Conservation (phyloP, 495 filamentous ascomycete species). For the Penicillium argentinense region DNA sequence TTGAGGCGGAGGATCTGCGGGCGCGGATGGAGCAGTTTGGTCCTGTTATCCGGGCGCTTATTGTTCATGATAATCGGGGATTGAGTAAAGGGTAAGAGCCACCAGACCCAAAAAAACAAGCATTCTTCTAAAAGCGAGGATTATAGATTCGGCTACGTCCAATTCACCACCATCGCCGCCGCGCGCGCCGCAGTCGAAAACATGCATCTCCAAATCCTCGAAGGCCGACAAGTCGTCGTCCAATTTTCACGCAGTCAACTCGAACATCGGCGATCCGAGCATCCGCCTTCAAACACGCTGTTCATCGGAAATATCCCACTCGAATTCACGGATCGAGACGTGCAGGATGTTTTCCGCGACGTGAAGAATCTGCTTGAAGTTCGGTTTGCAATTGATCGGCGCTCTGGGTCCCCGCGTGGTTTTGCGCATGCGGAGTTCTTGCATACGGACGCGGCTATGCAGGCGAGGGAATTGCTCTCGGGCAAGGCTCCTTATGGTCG, state of each 20-base stretch:
- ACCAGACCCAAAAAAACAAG: not conserved
- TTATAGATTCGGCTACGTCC: slow-evolving; percentile 75
- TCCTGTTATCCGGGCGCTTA: slow-evolving; percentile 47
- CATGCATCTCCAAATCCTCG: slow-evolving; percentile 68
- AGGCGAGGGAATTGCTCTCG: slow-evolving; percentile 56
- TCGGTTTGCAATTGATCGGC: slow-evolving; percentile 84
- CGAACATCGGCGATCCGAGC: not conserved
- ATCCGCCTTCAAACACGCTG: slow-evolving; percentile 61
- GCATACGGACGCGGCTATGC: slow-evolving; percentile 59
- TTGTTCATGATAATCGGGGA: slow-evolving; percentile 70
- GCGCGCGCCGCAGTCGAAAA: slow-evolving; percentile 62
- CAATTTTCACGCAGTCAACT: slow-evolving; percentile 53
- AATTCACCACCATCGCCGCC: slow-evolving; percentile 57
- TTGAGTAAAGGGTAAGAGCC: slow-evolving; percentile 81
- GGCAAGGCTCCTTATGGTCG: slow-evolving; percentile 64
- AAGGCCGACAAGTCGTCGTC: slow-evolving; percentile 71
- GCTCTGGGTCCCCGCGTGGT: slow-evolving; percentile 82
- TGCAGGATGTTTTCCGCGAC: slow-evolving; percentile 76
- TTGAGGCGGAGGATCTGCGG: slow-evolving; percentile 67
- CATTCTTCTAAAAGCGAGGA: no score
- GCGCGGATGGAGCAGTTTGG: slow-evolving; percentile 69
- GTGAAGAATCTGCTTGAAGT: slow-evolving; percentile 75
- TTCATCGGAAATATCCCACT: slow-evolving; percentile 91
- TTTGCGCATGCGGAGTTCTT: slow-evolving; percentile 90
- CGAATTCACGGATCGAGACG: slow-evolving; percentile 83